These are phyloP conservation scores for Vitis hybrid DNA, from an alignment of 177 flowering plant genomes.

Conservation along the genomic window DNA sequence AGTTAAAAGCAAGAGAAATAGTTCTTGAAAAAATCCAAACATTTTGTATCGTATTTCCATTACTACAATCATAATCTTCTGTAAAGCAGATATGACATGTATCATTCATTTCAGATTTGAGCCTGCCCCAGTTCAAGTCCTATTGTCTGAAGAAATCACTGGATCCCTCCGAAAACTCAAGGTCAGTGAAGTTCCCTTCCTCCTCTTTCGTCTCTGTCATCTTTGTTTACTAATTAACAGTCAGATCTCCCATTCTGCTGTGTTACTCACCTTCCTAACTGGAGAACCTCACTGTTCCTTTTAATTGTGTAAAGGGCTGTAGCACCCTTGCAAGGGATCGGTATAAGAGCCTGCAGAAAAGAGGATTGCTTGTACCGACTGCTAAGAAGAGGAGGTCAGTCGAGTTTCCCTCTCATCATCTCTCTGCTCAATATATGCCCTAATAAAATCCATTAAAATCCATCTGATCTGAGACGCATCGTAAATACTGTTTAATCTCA, in stretches of 20 bases:
- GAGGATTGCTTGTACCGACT: conserved; percentile 76
- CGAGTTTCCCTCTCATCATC: not conserved
- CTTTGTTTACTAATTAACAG: not conserved
- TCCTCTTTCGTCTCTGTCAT: not conserved
- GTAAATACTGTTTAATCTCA: not conserved
- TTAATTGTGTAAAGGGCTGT: conserved; percentile 55
- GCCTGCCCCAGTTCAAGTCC: conserved; percentile 88
- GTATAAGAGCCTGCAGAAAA: conserved; percentile 86
- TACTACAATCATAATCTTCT: not conserved
- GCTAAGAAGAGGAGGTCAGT: conserved; percentile 54
- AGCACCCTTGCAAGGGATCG: conserved; percentile 87
- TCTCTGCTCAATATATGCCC: not conserved
- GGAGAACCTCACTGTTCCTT: not conserved
- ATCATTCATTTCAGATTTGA: conserved; percentile 55
- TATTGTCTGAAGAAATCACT: conserved; percentile 84
- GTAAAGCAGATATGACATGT: not conserved
- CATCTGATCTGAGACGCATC: no score
- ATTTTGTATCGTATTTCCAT: not conserved
- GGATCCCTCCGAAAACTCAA: conserved; percentile 92
- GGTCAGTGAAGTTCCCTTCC: conserved; percentile 35
- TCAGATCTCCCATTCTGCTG: not conserved
- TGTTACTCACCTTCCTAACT: not conserved
- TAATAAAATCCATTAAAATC: not conserved
- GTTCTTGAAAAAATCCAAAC: no score
- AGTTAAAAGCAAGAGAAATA: no score